A percentile compares a stretch with the other conserved stretches of the same genome.
These are phyloP conservation scores for Tolypocladium inflatum DNA, from an alignment of 2,329 filamentous ascomycete genomes.

Conservation along the genomic window DNA sequence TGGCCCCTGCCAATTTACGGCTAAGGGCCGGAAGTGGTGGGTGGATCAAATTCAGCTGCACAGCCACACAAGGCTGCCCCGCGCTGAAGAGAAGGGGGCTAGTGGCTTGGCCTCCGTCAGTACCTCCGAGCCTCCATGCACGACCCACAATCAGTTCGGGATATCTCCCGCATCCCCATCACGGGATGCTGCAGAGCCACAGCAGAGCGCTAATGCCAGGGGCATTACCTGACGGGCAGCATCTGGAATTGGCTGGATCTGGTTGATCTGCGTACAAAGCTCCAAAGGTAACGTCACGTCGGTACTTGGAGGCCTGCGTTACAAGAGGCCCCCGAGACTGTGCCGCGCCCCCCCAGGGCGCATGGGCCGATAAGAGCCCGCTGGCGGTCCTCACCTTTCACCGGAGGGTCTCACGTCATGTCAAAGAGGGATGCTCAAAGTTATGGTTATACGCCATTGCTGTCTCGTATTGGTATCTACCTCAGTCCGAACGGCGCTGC, in stretches of 20 bases:
- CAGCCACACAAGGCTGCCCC: background rate
- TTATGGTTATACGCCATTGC: background rate
- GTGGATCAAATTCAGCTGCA: background rate
- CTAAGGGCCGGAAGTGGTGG: background rate
- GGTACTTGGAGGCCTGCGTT: background rate
- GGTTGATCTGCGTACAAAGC: background rate
- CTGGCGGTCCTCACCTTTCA: background rate
- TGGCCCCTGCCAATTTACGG: background rate
- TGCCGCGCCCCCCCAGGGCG: no score
- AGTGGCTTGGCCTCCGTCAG: constrained; percentile 3
- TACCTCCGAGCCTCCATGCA: background rate
- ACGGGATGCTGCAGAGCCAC: background rate
- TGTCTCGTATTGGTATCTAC: constrained; percentile 3
- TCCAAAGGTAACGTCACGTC: constrained; percentile 1
- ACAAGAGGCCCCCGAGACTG: background rate
- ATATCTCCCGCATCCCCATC: background rate
- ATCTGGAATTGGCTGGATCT: background rate
- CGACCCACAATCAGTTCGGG: background rate
- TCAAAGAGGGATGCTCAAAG: background rate
- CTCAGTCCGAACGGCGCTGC: constrained; percentile 1
- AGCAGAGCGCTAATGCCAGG: background rate
- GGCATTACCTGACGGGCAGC: background rate
- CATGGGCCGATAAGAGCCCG: background rate
- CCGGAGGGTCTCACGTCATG: background rate
- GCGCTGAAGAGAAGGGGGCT: background rate